These are phyloP conservation scores for Coemansia asiatica DNA, from an alignment of 192 early-diverging fungal species.

Conservation along the genomic window DNA sequence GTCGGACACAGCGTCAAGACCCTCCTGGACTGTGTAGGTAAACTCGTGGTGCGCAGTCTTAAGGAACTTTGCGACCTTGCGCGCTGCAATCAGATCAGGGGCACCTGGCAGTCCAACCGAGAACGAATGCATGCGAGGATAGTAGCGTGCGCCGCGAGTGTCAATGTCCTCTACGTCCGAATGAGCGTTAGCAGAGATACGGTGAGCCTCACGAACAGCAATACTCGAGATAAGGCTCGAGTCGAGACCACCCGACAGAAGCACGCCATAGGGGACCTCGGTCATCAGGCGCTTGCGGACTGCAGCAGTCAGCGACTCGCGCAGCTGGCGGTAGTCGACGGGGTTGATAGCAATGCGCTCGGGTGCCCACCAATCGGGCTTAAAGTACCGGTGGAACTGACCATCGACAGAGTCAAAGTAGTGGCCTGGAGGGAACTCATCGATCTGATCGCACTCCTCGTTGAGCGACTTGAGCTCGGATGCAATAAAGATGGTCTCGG, in stretches of 20 bases:
- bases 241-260: conserved; percentile 93
- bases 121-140: conserved; percentile 96
- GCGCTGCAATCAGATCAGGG: conserved; percentile 89
- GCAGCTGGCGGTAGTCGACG: conserved; percentile 66
- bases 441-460: conserved; percentile 96
- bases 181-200: conserved; percentile 59
- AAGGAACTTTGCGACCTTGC: conserved; percentile 86
- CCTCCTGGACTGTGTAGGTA: conserved; percentile 96
- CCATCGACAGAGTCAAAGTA: conserved; percentile 79
- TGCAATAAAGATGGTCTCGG: conserved; percentile 87
- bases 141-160: conserved; percentile 65
- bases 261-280: conserved; percentile 97
- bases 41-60: conserved; percentile 93
- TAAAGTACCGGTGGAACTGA: conserved; percentile 82
- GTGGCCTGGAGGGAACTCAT: conserved; percentile 97
- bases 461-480: conserved; percentile 95
- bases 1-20: conserved; percentile 90
- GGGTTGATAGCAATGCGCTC: conserved; percentile 43
- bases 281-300: conserved; percentile 97
- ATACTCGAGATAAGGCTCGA: conserved; percentile 94
- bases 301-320: conserved; percentile 78
- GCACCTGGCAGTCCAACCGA: conserved; percentile 92
- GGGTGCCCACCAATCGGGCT: conserved; percentile 83
- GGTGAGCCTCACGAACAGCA: conserved; percentile 78
- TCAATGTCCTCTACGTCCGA: conserved; percentile 62